Evolutionary conservation across 179 eudicot species (phyloP), one percentile per base, ranked within the genome.

Genomic region (Silene vulgaris): DNA sequence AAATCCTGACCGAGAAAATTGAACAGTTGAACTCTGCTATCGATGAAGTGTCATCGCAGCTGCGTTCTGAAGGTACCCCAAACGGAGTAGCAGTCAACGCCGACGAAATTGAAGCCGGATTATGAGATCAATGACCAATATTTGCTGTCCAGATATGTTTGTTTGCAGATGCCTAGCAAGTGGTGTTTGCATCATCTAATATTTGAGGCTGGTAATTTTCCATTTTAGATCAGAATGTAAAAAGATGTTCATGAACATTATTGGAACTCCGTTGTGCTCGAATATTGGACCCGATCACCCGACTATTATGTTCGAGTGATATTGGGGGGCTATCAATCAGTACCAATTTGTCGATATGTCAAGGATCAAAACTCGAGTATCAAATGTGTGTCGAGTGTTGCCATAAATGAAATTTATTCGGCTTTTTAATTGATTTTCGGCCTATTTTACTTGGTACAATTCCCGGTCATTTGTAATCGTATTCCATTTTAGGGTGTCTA

Each of bases 11-110:
- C 1, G 87, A 92, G 76, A 94, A 92, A 89, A 90, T 95, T 66
- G 95, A 86, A 69, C 93, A 92, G 83, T 81, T 92, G 81, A 92
- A 89, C 83, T 78, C 90, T 14, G 92, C 95, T 43, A 89, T 88
- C 45, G 99, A 92, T 81, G 86, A 88, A 63, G 85, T 86, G 23
- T 88, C 95, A 64, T 59, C 86, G 54, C 90, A 86, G 88, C 79
- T 87, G 68, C 85, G 85, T 62, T 59, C 93, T 20, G 95, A 81
- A 21, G 90, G 84, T 61, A 26, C 87, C 71, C 80, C 88, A 3
- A 83, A 87, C 80, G 88, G 84, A 81, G 84, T 77, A 16, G 85
- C 85, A 20, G 82, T 83, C 69, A 77, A 68, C 83, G 60, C 88
- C 1, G 89, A 88, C 73, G 91, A 87, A 74, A 62, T 69, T 69